Conservation (phyloP, 2,329 filamentous ascomycete genomes). For the Hirsutella rhossiliensis region DNA sequence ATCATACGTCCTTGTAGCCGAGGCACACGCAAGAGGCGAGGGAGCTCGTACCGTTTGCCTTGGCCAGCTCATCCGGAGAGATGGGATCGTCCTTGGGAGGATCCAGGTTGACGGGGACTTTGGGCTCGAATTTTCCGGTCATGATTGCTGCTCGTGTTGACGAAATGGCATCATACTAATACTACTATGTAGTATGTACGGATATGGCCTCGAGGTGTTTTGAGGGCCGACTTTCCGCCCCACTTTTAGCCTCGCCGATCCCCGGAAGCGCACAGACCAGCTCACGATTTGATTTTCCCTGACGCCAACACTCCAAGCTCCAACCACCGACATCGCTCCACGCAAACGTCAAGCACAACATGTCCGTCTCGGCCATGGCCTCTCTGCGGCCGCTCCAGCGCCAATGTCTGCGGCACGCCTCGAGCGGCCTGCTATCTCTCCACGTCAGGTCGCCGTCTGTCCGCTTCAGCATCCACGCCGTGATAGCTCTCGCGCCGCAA, state of each 20-base stretch:
- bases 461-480: constrained; percentile 15
- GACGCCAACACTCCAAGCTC: background rate
- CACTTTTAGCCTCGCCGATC: background rate
- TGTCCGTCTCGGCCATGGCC: constrained; percentile 21
- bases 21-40: background rate
- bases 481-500: constrained; percentile 11
- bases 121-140: constrained; percentile 65
- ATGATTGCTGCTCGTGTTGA: constrained; percentile 19
- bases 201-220: no score
- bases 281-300: background rate
- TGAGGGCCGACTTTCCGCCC: background rate
- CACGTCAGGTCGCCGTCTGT: constrained; percentile 17
- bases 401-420: constrained; percentile 15
- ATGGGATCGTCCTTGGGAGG: constrained; percentile 85
- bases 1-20: no score
- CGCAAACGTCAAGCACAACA: constrained; percentile 4
- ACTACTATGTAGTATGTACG: no score
- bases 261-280: constrained; percentile 6
- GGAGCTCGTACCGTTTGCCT: constrained; percentile 57
- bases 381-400: constrained; percentile 20
- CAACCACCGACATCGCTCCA: background rate
- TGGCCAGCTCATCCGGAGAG: constrained; percentile 63
- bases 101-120: constrained; percentile 60
- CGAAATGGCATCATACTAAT: background rate
- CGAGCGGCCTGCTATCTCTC: constrained; percentile 18